Percentiles rank a stretch among this genome's conserved stretches.
phyloP scores from a whole-genome alignment of 176 grass and related monocot genomes.

The Secale cereale region DNA sequence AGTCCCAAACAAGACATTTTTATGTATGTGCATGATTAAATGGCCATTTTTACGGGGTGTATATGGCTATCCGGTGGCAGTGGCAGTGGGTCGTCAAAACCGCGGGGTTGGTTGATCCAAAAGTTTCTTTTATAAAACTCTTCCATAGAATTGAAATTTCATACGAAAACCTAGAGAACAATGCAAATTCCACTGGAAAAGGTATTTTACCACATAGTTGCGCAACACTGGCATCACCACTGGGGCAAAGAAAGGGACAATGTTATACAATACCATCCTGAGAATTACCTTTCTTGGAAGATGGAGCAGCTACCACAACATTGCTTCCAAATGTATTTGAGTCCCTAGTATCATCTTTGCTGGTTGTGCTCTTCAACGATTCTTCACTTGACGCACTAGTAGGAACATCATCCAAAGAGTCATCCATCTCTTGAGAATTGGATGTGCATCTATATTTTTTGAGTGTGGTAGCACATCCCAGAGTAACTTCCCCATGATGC shows the following conservation, averaged over 20 bases:
- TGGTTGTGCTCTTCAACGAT: conserved; percentile 29
- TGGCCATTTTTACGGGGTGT: neutral
- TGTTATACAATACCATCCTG: neutral
- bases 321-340: conserved; percentile 48
- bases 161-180: neutral
- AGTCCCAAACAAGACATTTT: too few species aligned
- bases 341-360: neutral
- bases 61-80: neutral
- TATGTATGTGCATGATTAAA: too few species aligned
- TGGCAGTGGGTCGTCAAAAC: neutral
- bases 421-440: neutral
- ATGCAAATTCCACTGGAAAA: neutral
- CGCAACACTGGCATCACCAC: too few species aligned
- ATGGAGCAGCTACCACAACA: conserved; percentile 27
- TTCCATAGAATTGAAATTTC: neutral
- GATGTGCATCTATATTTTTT: neutral
- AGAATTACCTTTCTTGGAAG: conserved; percentile 12
- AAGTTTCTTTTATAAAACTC: neutral
- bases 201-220: neutral
- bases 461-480: neutral
- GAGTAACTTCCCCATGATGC: neutral
- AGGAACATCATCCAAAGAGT: neutral
- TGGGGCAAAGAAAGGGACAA: neutral
- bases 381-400: neutral
- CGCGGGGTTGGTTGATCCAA: neutral